Conservation (phyloP, 371 early-diverging fungal genomes). For the Lichtheimia corymbifera region DNA sequence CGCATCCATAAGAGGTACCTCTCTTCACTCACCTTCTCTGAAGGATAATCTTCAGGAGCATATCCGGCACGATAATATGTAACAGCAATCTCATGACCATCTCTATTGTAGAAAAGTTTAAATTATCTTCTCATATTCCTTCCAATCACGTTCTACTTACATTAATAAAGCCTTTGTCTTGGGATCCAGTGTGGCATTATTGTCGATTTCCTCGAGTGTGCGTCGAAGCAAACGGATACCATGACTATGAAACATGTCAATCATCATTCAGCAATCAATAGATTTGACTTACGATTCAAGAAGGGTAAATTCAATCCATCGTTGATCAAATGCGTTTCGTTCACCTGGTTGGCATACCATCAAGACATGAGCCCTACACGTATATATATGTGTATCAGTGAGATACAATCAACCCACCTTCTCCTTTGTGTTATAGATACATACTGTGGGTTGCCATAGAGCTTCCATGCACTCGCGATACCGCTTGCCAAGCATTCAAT, state of each 20-base stretch:
- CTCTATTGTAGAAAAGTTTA: slow-evolving; percentile 38
- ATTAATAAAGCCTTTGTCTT: slow-evolving; percentile 60
- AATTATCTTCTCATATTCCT: neutral
- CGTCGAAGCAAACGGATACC: slow-evolving; percentile 65
- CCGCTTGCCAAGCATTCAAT: slow-evolving; percentile 75
- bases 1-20: neutral
- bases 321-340: slow-evolving; percentile 93
- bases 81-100: slow-evolving; percentile 80
- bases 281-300: slow-evolving; percentile 62
- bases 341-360: slow-evolving; percentile 95
- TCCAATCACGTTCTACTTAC: slow-evolving; percentile 32
- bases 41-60: slow-evolving; percentile 86
- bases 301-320: slow-evolving; percentile 86
- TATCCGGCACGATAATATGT: slow-evolving; percentile 94
- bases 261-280: neutral
- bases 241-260: slow-evolving; percentile 44
- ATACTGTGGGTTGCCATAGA: slow-evolving; percentile 75
- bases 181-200: slow-evolving; percentile 58
- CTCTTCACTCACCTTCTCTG: slow-evolving; percentile 47
- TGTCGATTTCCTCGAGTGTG: slow-evolving; percentile 65
- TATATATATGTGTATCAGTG: neutral
- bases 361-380: slow-evolving; percentile 74
- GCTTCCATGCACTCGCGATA: slow-evolving; percentile 79
- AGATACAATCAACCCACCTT: neutral
- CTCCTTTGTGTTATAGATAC: slow-evolving; percentile 6